Evolutionary conservation across 768 basidiomycete genomes (phyloP), one percentile per base, ranked within the genome.

Genomic region (Tylopilus balloui): DNA sequence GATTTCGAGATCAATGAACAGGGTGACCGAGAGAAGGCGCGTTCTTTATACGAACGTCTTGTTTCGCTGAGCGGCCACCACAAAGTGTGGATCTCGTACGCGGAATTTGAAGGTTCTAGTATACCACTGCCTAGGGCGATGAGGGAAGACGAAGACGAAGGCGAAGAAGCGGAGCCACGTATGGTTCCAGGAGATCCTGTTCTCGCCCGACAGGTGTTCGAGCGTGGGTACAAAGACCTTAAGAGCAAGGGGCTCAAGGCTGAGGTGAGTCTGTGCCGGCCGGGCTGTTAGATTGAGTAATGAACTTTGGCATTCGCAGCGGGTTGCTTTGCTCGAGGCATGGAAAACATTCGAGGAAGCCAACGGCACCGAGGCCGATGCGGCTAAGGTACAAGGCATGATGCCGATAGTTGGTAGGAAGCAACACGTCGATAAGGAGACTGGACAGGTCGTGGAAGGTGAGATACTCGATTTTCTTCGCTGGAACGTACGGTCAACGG

Each of bases 61-160:
- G 76, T 96, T 41, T 71, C 79, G 27, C 74, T 88, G 42, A 95
- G 92, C 55, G 90, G 90, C 4, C 94, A 98, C 64, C 88, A 92
- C 70, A 97, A 97, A 70, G 92, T 95, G 17, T 98, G 93, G 92
- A 90, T 96, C 47, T 84, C 92, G 45, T 98, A 86, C 67, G 95
- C 95, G 0, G 77, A 87, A 57, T 96, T 97, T 59, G 95, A 98
- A 69, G 86, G 83, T 6, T 86, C 86, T 58, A 73, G 81, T 6
- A 85, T 88, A 37, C 83, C 83, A 5, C 58, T 84, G 6, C 78
- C 79, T 10, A 73, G 85, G 19, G 81, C 78, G 4, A 71, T 77
- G 58, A 75, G 86, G 34, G 87, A 86, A 45, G 86, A 84, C 12
- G 85, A 86, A 7, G 87, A 87, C 12, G 71, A 77, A 5, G 73